Evolutionary conservation across 2,329 filamentous ascomycete species (phyloP).

Genomic region (Hymenoscyphus occultus): DNA sequence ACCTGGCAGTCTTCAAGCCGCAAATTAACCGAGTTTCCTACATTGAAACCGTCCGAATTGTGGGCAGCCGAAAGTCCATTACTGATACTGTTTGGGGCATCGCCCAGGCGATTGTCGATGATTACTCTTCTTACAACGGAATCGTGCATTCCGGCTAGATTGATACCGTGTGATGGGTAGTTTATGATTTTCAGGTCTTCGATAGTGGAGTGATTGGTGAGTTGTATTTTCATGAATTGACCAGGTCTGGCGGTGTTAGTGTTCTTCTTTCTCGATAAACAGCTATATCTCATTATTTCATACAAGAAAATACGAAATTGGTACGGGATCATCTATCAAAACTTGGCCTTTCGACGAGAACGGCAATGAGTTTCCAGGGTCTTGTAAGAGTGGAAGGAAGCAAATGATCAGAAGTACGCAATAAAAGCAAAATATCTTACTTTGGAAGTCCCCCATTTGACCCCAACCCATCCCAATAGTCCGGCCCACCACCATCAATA

Average conservation of each 20-base stretch:
- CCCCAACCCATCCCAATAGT: conserved; percentile 46
- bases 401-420: neutral
- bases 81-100: conserved; percentile 37
- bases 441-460: conserved; percentile 42
- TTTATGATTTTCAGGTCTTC: conserved; percentile 41
- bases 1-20: conserved; percentile 33
- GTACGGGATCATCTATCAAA: too few relatives aligned
- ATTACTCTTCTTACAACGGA: conserved; percentile 38
- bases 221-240: conserved; percentile 41
- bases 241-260: conserved; percentile 36
- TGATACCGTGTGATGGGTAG: conserved; percentile 42
- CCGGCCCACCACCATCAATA: conserved; percentile 41
- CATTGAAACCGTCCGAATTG: conserved; percentile 39
- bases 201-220: conserved; percentile 40
- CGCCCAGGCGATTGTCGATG: conserved; percentile 41
- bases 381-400: neutral
- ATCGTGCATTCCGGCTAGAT: conserved; percentile 35
- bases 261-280: conserved; percentile 9
- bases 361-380: neutral
- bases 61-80: conserved; percentile 39
- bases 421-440: conserved; percentile 9
- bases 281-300: neutral
- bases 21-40: conserved; percentile 34
- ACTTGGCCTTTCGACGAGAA: neutral
- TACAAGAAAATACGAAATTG: too few relatives aligned